phyloP scores from a whole-genome alignment of 2,329 filamentous ascomycete genomes.

The Penicillium sp. region DNA sequence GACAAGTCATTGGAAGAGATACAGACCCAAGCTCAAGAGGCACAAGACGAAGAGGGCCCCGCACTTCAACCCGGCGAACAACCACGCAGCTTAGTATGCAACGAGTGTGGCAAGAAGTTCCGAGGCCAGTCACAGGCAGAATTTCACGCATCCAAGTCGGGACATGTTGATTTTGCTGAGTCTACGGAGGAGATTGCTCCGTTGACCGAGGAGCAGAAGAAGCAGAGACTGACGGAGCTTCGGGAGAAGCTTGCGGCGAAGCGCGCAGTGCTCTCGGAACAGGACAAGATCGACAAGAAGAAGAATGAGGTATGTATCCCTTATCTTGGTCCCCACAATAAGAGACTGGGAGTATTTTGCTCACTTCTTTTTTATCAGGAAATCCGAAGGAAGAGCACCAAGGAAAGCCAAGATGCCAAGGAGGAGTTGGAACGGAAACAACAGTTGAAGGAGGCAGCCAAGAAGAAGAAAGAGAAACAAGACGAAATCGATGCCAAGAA shows the following conservation, averaged over 20 bases:
- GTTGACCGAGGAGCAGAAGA: conserved; percentile 88
- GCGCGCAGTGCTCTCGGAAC: conserved; percentile 62
- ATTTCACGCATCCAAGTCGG: conserved; percentile 88
- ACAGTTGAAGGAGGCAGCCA: conserved; percentile 83
- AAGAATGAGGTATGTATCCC: conserved; percentile 68
- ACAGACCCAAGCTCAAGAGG: conserved; percentile 53
- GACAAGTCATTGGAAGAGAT: conserved; percentile 85
- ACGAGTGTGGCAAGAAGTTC: conserved; percentile 92
- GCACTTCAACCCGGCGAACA: conserved; percentile 68
- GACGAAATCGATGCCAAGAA: conserved; percentile 83
- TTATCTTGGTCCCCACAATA: neutral
- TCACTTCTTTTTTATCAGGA: conserved; percentile 40
- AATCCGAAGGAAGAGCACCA: conserved; percentile 81
- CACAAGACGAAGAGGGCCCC: conserved; percentile 58
- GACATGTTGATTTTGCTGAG: conserved; percentile 87
- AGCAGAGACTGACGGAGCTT: conserved; percentile 72
- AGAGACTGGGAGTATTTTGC: neutral
- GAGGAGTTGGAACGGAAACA: conserved; percentile 86
- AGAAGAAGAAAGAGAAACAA: conserved; percentile 82
- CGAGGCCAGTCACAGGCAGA: conserved; percentile 76
- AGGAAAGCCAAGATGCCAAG: conserved; percentile 83
- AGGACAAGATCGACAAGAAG: conserved; percentile 79
- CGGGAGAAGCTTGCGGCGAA: conserved; percentile 70
- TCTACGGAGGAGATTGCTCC: conserved; percentile 90
- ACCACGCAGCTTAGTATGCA: conserved; percentile 82